These are phyloP conservation scores for Zarea fungicola DNA, from an alignment of 2,329 filamentous ascomycete species.

Conservation along the genomic window DNA sequence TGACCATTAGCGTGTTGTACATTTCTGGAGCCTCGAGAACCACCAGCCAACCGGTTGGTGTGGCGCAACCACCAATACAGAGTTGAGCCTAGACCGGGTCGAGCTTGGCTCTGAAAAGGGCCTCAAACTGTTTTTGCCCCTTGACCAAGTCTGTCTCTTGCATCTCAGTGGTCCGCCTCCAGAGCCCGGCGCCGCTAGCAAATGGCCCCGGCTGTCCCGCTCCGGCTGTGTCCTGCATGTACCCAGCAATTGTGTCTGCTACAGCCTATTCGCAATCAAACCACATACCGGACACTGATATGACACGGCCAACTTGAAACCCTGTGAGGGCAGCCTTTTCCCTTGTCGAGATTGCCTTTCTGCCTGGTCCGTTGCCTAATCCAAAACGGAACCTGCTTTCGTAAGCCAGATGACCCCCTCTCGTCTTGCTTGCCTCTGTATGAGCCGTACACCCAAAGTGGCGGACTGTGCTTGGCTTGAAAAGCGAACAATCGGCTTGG, in stretches of 20 bases:
- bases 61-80: too few species aligned
- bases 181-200: too few species aligned
- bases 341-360: background rate
- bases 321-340: background rate
- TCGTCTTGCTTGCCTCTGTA: background rate
- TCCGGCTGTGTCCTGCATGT: too few species aligned
- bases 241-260: too few species aligned
- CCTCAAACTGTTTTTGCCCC: too few species aligned
- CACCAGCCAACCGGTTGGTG: background rate
- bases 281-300: constrained; percentile 8
- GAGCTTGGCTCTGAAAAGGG: too few species aligned
- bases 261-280: background rate
- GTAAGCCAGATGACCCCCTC: background rate
- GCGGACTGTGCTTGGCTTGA: background rate
- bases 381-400: constrained; percentile 9
- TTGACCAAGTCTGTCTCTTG: too few species aligned
- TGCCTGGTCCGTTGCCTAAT: background rate
- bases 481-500: too few species aligned
- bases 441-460: background rate
- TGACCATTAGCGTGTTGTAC: constrained; percentile 15
- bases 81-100: too few species aligned
- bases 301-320: background rate
- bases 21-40: background rate
- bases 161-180: too few species aligned
- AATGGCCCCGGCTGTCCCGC: too few species aligned